Base-by-base conservation (phyloP, 2,329 filamentous ascomycete genomes). In the Pezicula neosporulosa region DNA sequence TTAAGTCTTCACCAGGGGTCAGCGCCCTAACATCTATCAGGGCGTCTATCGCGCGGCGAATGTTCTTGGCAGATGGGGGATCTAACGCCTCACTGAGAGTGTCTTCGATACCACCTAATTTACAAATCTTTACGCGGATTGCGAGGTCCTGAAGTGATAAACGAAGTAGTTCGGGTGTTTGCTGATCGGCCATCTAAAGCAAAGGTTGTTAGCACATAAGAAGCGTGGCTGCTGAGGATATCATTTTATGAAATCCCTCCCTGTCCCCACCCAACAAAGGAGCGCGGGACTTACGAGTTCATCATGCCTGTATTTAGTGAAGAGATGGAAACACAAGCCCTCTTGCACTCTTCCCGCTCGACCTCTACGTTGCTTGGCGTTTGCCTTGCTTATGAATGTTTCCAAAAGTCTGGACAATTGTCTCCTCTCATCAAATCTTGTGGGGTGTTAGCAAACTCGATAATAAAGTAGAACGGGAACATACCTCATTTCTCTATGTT, bases 51-150 rank as follows among this genome's bases (percentile, higher is more conserved):
- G 94, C 93, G 35, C 93, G 84, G 21, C 90, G 86, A 44, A 99
- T 95, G 60, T 97, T 99, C 72, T 93, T 96, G 0, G 88, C 78
- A 0, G 88, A 92, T 0, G 94, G 94, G 1, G 93, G 87, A 65
- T 99, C 94, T 15, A 99, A 77, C 3, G 94, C 94, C 68, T 92
- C 85, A 19, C 87, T 82, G 9, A 99, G 77, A 0, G 92, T 97
- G 60, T 93, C 83, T 66, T 97, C 93, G 49, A 97, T 96, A 38
- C 90, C 87, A 10, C 94, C 94, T 41, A 99, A 81, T 64, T 95
- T 96, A 76, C 93, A 99, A 43, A 97, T 96, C 72, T 99, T 99
- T 58, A 97, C 92, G 8, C 94, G 85, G 66, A 99, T 92, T 5
- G 96, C 91, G 10, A 99, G 77, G 64, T 99, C 94, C 68, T 99